A percentile compares a stretch with the other conserved stretches of the same genome.
Conservation (phyloP, 1,139 yeast genomes). For the Geotrichum reessii region DNA sequence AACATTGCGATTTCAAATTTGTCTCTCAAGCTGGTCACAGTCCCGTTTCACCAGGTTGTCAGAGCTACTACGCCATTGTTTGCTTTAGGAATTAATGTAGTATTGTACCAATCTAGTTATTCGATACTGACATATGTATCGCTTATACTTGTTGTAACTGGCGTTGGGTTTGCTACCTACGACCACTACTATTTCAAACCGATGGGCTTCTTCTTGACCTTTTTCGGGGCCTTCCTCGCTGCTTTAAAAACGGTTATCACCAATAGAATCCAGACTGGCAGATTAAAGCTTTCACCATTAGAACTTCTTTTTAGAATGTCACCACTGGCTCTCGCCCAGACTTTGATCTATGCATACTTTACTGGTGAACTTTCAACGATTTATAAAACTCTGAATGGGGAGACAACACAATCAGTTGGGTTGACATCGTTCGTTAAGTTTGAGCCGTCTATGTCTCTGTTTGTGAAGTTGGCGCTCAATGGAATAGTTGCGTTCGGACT, state of each 20-base stretch:
- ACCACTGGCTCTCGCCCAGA: constrained; percentile 28
- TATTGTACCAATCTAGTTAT: constrained; percentile 24
- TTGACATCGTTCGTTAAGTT: constrained; percentile 3
- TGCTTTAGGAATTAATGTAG: constrained; percentile 26
- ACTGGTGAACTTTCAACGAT: constrained; percentile 26
- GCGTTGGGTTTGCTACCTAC: constrained; percentile 26
- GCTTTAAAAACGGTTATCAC: constrained; percentile 30
- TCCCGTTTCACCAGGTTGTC: constrained; percentile 30
- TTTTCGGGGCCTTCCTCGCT: constrained; percentile 28
- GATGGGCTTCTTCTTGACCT: constrained; percentile 27
- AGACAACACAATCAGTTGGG: not conserved
- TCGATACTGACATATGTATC: constrained; percentile 26
- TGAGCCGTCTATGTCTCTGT: constrained; percentile 19
- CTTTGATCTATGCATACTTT: constrained; percentile 25
- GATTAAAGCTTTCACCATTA: constrained; percentile 25
- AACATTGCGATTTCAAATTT: constrained; percentile 30
- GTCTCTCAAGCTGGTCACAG: constrained; percentile 29
- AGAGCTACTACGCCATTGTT: constrained; percentile 30
- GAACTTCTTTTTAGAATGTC: constrained; percentile 30
- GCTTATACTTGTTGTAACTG: constrained; percentile 22
- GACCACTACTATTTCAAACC: constrained; percentile 27
- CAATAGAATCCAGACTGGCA: constrained; percentile 27
- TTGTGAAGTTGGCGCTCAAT: constrained; percentile 24
- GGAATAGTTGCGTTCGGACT: constrained; percentile 29
- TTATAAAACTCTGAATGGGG: constrained; percentile 12